phyloP scores from a whole-genome alignment of 2,329 filamentous ascomycete species.

The Aspergillus cejpii region DNA sequence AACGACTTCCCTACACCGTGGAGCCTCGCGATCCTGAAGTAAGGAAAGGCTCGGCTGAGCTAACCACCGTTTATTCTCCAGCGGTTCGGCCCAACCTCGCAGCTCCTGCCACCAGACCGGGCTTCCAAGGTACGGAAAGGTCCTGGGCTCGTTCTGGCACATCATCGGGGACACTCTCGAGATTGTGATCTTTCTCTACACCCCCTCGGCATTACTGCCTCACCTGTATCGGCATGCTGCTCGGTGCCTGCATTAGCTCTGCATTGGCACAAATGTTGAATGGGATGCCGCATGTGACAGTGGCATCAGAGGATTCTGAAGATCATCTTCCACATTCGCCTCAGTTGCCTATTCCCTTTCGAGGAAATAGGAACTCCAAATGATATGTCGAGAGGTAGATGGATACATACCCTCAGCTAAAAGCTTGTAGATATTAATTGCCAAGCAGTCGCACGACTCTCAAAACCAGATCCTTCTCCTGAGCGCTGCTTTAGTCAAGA shows the following conservation, averaged over 20 bases:
- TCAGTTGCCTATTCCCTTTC: conserved; percentile 44
- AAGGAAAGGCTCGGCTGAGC: conserved; percentile 14
- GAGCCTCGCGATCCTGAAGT: conserved; percentile 7
- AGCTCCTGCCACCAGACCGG: conserved; percentile 32
- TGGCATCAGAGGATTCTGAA: conserved; percentile 45
- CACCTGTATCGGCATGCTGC: conserved; percentile 47
- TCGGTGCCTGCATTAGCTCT: conserved; percentile 42
- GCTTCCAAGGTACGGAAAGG: conserved; percentile 34
- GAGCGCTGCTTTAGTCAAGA: too few species aligned
- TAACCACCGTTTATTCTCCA: conserved; percentile 20
- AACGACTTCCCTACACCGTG: conserved; percentile 1
- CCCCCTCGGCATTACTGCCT: conserved; percentile 44
- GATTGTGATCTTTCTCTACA: conserved; percentile 46
- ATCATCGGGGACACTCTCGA: conserved; percentile 45
- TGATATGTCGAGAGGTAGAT: conserved; percentile 38
- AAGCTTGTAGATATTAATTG: neutral
- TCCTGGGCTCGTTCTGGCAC: conserved; percentile 44
- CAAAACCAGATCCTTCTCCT: too few species aligned
- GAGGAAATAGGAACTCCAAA: conserved; percentile 46
- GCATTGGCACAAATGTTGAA: conserved; percentile 37
- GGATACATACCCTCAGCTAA: neutral
- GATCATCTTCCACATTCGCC: conserved; percentile 44
- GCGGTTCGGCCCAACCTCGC: conserved; percentile 39
- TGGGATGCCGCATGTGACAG: conserved; percentile 30
- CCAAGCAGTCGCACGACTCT: too few species aligned